Conservation (phyloP, 345 rosid genomes). For the Anastatica hierochuntica region DNA sequence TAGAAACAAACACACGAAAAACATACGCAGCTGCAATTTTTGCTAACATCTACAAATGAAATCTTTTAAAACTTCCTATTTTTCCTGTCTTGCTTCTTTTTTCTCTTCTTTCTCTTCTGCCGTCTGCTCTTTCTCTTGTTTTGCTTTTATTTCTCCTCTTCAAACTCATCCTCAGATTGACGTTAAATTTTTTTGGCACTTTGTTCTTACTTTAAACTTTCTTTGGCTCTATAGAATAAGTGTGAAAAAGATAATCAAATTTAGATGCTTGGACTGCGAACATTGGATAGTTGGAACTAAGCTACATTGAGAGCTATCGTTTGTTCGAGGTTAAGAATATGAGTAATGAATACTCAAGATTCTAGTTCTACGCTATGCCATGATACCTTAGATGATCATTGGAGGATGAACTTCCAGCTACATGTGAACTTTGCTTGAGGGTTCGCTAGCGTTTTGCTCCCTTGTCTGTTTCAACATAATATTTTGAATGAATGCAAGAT, state of each 20-base stretch:
- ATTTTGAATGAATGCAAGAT: neutral
- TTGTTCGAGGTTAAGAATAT: neutral
- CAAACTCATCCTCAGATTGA: constrained; percentile 53
- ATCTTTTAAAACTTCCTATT: too few relatives aligned
- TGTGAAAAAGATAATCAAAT: neutral
- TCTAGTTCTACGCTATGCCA: neutral
- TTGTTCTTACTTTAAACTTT: constrained; percentile 40
- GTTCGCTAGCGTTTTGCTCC: constrained; percentile 70
- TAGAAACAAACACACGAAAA: neutral
- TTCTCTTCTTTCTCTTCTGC: neutral
- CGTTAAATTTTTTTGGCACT: constrained; percentile 27
- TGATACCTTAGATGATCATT: constrained; percentile 24
- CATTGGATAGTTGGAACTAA: neutral
- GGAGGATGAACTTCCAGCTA: constrained; percentile 25
- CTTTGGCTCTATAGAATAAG: constrained; percentile 41
- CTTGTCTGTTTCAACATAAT: constrained; percentile 35
- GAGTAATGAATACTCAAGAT: neutral
- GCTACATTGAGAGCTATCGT: neutral
- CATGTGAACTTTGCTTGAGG: constrained; percentile 37
- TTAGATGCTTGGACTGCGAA: neutral
- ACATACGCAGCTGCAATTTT: neutral
- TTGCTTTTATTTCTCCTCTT: constrained; percentile 14
- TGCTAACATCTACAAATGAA: too few relatives aligned
- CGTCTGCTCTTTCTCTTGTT: neutral
- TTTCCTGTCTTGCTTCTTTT: too few relatives aligned